Evolutionary conservation across 768 basidiomycete genomes (phyloP).

Genomic region (Pholiota molesta): DNA sequence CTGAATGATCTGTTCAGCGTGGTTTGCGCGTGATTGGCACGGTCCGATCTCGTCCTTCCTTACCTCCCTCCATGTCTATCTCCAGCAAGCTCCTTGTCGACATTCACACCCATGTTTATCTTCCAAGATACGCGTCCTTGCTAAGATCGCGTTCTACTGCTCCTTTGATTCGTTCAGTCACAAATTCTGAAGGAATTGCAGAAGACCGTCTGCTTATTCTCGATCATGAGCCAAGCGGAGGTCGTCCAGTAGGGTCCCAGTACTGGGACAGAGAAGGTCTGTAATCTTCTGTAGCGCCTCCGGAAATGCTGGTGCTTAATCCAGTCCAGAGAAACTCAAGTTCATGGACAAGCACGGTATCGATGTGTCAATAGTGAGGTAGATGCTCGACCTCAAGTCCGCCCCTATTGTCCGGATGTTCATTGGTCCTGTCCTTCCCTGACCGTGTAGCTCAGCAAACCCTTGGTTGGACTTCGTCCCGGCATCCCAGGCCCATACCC

Average conservation of each 20-base stretch:
- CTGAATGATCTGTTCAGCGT: background rate
- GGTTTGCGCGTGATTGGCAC: background rate
- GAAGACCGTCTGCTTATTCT: constrained; percentile 80
- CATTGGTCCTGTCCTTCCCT: background rate
- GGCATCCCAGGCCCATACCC: constrained; percentile 60
- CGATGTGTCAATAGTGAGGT: constrained; percentile 80
- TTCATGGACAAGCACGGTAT: constrained; percentile 89
- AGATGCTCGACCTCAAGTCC: background rate
- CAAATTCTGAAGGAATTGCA: constrained; percentile 43
- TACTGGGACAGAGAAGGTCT: constrained; percentile 68
- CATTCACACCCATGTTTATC: constrained; percentile 86
- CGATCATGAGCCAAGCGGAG: constrained; percentile 78
- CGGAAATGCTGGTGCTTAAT: background rate
- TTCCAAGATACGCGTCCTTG: constrained; percentile 75
- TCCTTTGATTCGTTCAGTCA: constrained; percentile 64
- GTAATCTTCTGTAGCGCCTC: background rate
- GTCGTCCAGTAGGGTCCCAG: constrained; percentile 81
- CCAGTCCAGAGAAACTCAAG: constrained; percentile 55
- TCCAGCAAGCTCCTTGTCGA: constrained; percentile 60
- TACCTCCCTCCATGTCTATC: constrained; percentile 18
- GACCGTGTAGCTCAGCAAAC: constrained; percentile 68
- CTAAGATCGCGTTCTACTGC: constrained; percentile 64
- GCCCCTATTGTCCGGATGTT: background rate
- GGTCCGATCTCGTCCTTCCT: background rate
- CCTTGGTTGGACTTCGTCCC: constrained; percentile 91